phyloP scores from a whole-genome alignment of 2,329 filamentous ascomycete genomes.

The Diaporthe vexans region DNA sequence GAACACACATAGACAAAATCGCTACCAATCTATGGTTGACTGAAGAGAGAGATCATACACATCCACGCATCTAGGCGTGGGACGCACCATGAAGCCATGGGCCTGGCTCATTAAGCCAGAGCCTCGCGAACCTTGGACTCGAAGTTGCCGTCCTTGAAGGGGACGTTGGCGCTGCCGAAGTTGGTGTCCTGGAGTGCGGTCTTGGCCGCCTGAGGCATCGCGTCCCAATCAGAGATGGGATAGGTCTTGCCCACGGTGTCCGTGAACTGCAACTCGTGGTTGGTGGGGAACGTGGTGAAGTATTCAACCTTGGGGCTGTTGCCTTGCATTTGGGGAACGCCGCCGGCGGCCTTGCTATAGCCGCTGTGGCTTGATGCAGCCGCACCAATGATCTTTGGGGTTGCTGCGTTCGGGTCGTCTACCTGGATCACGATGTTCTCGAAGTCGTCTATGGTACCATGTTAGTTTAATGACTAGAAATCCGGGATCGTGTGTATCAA shows the following conservation, averaged over 20 bases:
- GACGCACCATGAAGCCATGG: not conserved
- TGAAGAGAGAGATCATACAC: not conserved
- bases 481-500: not conserved
- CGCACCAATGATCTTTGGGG: conserved; percentile 49
- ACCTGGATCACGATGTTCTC: conserved; percentile 52
- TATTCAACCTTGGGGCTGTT: conserved; percentile 51
- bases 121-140: conserved; percentile 28
- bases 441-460: conserved; percentile 50
- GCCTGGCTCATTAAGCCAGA: not conserved
- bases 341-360: conserved; percentile 47
- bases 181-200: conserved; percentile 52
- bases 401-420: conserved; percentile 45
- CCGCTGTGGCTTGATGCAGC: conserved; percentile 54
- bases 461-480: not conserved
- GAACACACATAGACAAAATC: not conserved
- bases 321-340: conserved; percentile 41
- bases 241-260: conserved; percentile 52
- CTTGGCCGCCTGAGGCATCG: conserved; percentile 50
- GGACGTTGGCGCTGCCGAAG: conserved; percentile 57
- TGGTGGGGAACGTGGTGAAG: conserved; percentile 48
- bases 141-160: conserved; percentile 50
- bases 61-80: not conserved
- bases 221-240: conserved; percentile 58
- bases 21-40: conserved; percentile 8
- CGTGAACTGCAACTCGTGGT: conserved; percentile 57